Evolutionary conservation across 2,329 filamentous ascomycete genomes (phyloP), one percentile per base, ranked within the genome.

Genomic region (Hymenoscyphus infarciens): DNA sequence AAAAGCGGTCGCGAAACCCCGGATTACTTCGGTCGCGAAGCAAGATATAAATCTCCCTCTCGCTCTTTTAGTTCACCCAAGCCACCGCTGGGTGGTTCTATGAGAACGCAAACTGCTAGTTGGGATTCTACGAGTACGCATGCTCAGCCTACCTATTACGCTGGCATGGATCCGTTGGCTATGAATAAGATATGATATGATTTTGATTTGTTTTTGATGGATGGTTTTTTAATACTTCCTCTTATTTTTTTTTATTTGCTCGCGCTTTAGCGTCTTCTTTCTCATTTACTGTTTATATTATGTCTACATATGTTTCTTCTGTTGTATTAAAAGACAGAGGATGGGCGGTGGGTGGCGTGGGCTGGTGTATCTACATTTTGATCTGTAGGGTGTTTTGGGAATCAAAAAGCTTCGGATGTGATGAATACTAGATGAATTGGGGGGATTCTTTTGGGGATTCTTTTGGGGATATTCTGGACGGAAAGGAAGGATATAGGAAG

Each of bases 11-110:
- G 70, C 54, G 71, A 69, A 63, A 75, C 65, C 29, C 72, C 68
- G n/a, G 74, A 76, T 56, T 76, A 76, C 61, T 78, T 78, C 64
- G 77, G 75, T 25, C 74, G 75, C 8, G 78, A 81, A 62, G 77
- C 78, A 25, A 75, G 76, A 63, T 83, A 82, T 67, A 73, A 75
- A 53, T 78, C 75, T 35, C 80, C 81, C 0, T 75, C 75, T 3
- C 71, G 79, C 68, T 81, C 79, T 58, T 82, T 82, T 68, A 81
- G 80, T 0, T 74, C 74, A 6, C 80, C 80, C 6, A 75, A 77
- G 56, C 76, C 79, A 11, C 79, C 78, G 15, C 56, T 61, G 45
- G 67, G 60, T 15, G 67, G 60, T 15, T 54, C 56, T 11, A 31
- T 16, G n/a, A 57, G 63, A 19, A 57, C 61, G 1, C 35, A 22